Percentiles rank a stretch among this genome's conserved stretches.
Evolutionary conservation across 73 alveolate genomes (phyloP).

Genomic region (Blepharisma japonicum): DNA sequence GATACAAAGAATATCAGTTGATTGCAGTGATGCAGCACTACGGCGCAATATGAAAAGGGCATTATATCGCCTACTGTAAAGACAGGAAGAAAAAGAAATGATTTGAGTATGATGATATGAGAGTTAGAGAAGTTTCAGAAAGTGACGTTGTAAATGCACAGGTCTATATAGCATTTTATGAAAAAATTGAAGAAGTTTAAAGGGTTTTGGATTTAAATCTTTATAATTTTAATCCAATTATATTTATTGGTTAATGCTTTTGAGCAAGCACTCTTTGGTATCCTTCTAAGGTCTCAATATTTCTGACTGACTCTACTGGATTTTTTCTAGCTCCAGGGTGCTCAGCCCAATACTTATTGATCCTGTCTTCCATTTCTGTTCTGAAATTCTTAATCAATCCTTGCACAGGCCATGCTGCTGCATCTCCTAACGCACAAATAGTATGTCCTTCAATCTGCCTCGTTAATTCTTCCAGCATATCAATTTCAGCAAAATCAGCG

Average conservation of each 20-base stretch:
- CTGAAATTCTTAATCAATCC: constrained; percentile 78
- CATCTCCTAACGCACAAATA: constrained; percentile 91
- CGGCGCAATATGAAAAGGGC: neutral
- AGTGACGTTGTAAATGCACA: neutral
- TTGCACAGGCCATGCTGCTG: constrained; percentile 95
- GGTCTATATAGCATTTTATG: constrained; percentile 8
- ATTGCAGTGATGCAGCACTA: constrained; percentile 2
- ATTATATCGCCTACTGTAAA: neutral
- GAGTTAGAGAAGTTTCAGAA: neutral
- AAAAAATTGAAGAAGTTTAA: neutral
- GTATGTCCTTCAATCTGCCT: constrained; percentile 88
- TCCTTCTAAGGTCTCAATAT: constrained; percentile 6
- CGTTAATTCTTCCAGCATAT: constrained; percentile 78
- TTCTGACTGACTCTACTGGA: constrained; percentile 9
- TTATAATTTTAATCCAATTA: too few relatives aligned
- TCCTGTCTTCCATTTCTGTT: constrained; percentile 85
- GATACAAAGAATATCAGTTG: neutral
- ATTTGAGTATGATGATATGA: neutral
- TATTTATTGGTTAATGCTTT: constrained; percentile 6
- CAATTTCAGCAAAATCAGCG: constrained; percentile 90
- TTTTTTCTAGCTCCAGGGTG: constrained; percentile 51
- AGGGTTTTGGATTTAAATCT: too few relatives aligned
- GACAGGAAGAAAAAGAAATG: neutral
- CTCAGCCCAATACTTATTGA: constrained; percentile 75
- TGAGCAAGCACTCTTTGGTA: constrained; percentile 26